Conservation (phyloP, 345 rosid species). For the Balakata baccata region DNA sequence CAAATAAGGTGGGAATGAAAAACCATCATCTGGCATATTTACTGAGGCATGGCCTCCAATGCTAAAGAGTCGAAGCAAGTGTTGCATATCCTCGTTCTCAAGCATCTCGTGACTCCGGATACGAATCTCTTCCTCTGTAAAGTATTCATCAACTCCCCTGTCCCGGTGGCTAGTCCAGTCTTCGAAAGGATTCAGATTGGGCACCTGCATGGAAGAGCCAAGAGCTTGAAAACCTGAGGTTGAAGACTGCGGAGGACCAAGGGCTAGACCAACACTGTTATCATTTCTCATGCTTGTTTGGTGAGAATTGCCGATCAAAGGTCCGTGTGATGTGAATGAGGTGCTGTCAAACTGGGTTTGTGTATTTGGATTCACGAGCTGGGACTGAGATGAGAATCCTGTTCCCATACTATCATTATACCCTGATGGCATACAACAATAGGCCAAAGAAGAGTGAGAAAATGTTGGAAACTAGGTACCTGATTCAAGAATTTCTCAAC, state of each 20-base stretch:
- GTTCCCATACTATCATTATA: slow-evolving; percentile 45
- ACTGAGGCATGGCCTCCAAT: slow-evolving; percentile 62
- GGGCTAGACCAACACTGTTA: slow-evolving; percentile 56
- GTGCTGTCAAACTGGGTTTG: slow-evolving; percentile 44
- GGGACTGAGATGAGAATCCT: slow-evolving; percentile 52
- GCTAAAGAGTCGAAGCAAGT: slow-evolving; percentile 73
- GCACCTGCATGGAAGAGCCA: slow-evolving; percentile 42
- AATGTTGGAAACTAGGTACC: neutral
- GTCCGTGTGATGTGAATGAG: slow-evolving; percentile 44
- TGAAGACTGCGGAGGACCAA: slow-evolving; percentile 68
- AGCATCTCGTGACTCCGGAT: slow-evolving; percentile 89
- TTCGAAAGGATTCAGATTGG: slow-evolving; percentile 63
- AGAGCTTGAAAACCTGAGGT: slow-evolving; percentile 44
- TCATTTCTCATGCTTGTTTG: slow-evolving; percentile 47
- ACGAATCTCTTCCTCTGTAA: slow-evolving; percentile 90
- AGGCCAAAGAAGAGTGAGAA: slow-evolving; percentile 3
- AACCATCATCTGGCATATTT: slow-evolving; percentile 66
- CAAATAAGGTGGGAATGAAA: slow-evolving; percentile 48
- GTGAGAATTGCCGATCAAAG: slow-evolving; percentile 41
- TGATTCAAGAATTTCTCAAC: neutral
- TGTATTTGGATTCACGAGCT: slow-evolving; percentile 50
- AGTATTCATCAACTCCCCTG: slow-evolving; percentile 62
- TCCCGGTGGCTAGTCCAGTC: slow-evolving; percentile 74
- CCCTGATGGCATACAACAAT: slow-evolving; percentile 36
- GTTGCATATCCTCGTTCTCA: slow-evolving; percentile 96